Base-by-base conservation (phyloP, 495 filamentous ascomycete genomes). In the Hypoxylon perforatum region DNA sequence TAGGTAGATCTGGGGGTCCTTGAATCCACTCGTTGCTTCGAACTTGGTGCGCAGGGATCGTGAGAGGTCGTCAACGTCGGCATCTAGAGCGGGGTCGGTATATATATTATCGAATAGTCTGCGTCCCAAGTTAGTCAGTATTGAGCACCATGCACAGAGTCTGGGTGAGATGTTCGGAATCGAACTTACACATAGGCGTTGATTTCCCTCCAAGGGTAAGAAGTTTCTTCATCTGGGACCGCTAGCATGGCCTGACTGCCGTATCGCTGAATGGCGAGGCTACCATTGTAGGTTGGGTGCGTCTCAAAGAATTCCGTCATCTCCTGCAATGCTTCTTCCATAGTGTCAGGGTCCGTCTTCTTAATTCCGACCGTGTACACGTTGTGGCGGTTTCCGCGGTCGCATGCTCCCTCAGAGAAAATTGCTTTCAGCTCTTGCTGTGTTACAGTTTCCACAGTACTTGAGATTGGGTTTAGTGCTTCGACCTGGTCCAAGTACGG, bases 181-280 rank as follows among this genome's bases (percentile, higher is more conserved):
- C 38, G 3, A 58, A 58, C 73, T 49, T 68, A 80, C 75, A 70
- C 50, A 0, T 71, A 68, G 22, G 71, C 61, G 39, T 61, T 70
- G 6, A 71, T 61, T 23, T 61, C 61, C 8, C 77, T 69, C 68
- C 69, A 76, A 36, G 74, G 69, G 59, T 76, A 78, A 23, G 74
- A 70, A 9, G 76, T 77, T 18, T 44, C 55, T 22, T 62, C 48
- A 15, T 61, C 47, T 15, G 64, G 63, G 11, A 66, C 65, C 28
- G 71, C 58, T 12, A 67, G 56, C 41, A 63, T 66, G 22, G 62
- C 56, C n/a, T 68, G 67, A 25, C 54, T 62, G 44, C 47, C 35
- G 49, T 53, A 53, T 39, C 49, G 30, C 21, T 53, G 49, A 12
- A 53, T 53, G 9, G 49, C 33, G 17, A 53, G 21, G 9, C 30